Evolutionary conservation across 352 stramenopile genomes (phyloP).

Genomic region (Globisporangium sylvaticum): DNA sequence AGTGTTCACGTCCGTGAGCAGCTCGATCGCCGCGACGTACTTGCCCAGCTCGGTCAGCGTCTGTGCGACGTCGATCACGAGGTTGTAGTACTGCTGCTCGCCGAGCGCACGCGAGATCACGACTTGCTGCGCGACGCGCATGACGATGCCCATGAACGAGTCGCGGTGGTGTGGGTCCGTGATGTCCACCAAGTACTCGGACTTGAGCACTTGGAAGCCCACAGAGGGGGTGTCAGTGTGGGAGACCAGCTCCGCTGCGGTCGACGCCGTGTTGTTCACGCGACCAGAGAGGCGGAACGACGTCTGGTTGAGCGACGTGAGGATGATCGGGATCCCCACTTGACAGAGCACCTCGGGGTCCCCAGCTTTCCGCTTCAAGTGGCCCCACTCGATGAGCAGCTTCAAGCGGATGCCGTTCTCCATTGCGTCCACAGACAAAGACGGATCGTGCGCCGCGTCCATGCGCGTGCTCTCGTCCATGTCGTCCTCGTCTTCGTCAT

Average conservation of each 20-base stretch:
- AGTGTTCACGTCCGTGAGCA: conserved; percentile 85
- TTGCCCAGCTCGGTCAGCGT: conserved; percentile 79
- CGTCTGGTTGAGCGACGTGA: conserved; percentile 78
- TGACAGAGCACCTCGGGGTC: conserved; percentile 77
- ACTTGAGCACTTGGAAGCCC: conserved; percentile 78
- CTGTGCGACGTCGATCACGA: conserved; percentile 77
- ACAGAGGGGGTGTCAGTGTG: conserved; percentile 59
- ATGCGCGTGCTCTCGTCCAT: conserved; percentile 43
- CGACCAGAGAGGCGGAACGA: conserved; percentile 65
- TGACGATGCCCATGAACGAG: conserved; percentile 83
- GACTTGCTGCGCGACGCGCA: conserved; percentile 80
- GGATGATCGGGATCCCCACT: conserved; percentile 79
- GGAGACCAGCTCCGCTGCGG: conserved; percentile 51
- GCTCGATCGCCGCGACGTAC: conserved; percentile 78
- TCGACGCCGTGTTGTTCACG: conserved; percentile 51
- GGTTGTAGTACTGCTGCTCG: conserved; percentile 68
- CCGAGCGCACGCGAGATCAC: conserved; percentile 71
- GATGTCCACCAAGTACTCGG: conserved; percentile 80
- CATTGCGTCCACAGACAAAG: conserved; percentile 79
- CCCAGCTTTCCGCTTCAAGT: conserved; percentile 64
- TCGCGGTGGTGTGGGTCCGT: conserved; percentile 66
- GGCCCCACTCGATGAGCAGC: conserved; percentile 73
- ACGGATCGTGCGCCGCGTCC: conserved; percentile 64
- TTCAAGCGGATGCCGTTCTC: conserved; percentile 81
- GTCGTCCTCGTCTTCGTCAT: conserved; percentile 50